Percentiles rank a stretch among this genome's conserved stretches.
Conservation (phyloP, 208 protist genomes). For the Leishmania amazonensis region DNA sequence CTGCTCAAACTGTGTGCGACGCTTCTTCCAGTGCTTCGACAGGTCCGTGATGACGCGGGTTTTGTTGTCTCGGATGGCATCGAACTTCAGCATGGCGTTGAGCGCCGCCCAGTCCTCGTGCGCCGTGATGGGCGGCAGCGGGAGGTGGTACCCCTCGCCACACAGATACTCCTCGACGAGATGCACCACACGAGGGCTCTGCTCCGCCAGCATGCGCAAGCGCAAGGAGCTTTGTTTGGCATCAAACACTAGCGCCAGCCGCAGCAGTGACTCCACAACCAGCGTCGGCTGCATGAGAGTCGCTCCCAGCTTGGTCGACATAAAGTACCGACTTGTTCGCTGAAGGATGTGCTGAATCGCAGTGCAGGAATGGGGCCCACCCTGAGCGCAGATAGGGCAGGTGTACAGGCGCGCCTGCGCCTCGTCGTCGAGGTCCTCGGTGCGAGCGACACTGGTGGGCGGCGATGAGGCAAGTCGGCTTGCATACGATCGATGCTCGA, state of each 20-base stretch:
- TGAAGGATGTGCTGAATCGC: slow-evolving; percentile 35
- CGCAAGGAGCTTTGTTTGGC: slow-evolving; percentile 80
- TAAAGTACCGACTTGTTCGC: slow-evolving; percentile 31
- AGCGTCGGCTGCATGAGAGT: slow-evolving; percentile 67
- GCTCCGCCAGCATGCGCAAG: slow-evolving; percentile 71
- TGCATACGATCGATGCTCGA: slow-evolving; percentile 25
- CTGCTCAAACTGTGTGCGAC: slow-evolving; percentile 86
- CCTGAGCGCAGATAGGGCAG: slow-evolving; percentile 38
- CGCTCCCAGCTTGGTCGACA: slow-evolving; percentile 44
- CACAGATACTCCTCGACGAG: slow-evolving; percentile 77
- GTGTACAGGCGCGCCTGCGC: slow-evolving; percentile 19
- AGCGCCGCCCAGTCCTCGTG: slow-evolving; percentile 81
- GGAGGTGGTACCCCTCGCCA: slow-evolving; percentile 81
- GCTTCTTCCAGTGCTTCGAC: slow-evolving; percentile 83
- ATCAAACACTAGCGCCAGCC: slow-evolving; percentile 78
- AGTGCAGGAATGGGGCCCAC: slow-evolving; percentile 46
- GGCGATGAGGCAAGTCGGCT: neutral
- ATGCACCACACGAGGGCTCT: slow-evolving; percentile 53
- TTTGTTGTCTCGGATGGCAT: slow-evolving; percentile 84
- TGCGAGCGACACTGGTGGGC: neutral
- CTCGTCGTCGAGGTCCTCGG: slow-evolving; percentile 1
- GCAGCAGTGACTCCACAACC: slow-evolving; percentile 70
- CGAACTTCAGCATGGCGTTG: slow-evolving; percentile 73
- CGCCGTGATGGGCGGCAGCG: slow-evolving; percentile 66
- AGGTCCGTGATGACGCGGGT: slow-evolving; percentile 88